Evolutionary conservation across 2,329 filamentous ascomycete genomes (phyloP).

Genomic region (Hymenoscyphus repandus): DNA sequence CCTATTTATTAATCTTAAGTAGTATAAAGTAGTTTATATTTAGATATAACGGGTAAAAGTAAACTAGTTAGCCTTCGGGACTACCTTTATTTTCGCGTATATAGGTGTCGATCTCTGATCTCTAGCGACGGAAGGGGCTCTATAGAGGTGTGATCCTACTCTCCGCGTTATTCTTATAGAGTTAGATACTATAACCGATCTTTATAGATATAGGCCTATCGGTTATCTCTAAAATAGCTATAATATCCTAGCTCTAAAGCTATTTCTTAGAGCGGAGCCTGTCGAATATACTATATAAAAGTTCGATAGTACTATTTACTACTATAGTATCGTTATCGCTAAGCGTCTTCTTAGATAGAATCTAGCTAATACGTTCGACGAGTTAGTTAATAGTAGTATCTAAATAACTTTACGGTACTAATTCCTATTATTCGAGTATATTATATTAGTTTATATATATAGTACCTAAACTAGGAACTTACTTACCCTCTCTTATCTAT

Average conservation of each 20-base stretch:
- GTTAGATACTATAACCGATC: constrained; percentile 18
- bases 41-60: constrained; percentile 19
- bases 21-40: constrained; percentile 25
- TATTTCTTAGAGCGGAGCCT: constrained; percentile 19
- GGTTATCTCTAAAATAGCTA: constrained; percentile 21
- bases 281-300: constrained; percentile 18
- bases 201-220: constrained; percentile 22
- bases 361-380: constrained; percentile 11
- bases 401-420: constrained; percentile 11
- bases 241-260: constrained; percentile 23
- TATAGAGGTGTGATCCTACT: not conserved
- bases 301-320: constrained; percentile 14
- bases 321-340: constrained; percentile 13
- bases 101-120: constrained; percentile 15
- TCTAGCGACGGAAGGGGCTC: constrained; percentile 13
- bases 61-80: constrained; percentile 12
- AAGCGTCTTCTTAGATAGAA: constrained; percentile 12
- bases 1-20: constrained; percentile 27
- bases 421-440: constrained; percentile 10
- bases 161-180: constrained; percentile 18
- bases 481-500: constrained; percentile 16
- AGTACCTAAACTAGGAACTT: constrained; percentile 6
- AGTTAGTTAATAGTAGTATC: constrained; percentile 10
- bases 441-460: constrained; percentile 11
- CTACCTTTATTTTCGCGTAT: constrained; percentile 10